Evolutionary conservation across 164 flowering plant genomes (phyloP).

Genomic region (Sextonia rubra): DNA sequence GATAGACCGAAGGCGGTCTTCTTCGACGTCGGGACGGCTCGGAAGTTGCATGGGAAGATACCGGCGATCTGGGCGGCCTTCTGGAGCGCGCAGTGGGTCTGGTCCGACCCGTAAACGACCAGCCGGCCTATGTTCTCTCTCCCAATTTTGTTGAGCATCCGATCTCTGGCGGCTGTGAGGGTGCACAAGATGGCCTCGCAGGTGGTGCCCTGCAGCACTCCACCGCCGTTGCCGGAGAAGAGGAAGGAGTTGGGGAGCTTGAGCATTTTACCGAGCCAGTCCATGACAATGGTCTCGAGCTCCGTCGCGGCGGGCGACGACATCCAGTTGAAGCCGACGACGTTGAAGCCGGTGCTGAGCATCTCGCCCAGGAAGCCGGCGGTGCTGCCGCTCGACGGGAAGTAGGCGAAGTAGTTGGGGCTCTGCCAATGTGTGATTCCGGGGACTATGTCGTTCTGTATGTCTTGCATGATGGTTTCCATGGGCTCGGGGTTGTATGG

Average conservation of each 20-base stretch:
- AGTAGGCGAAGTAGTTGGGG: slow-evolving; percentile 60
- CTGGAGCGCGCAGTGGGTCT: slow-evolving; percentile 52
- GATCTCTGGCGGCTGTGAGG: slow-evolving; percentile 49
- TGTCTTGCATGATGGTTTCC: slow-evolving; percentile 46
- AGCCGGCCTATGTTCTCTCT: slow-evolving; percentile 22
- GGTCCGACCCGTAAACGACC: slow-evolving; percentile 38
- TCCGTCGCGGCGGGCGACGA: slow-evolving; percentile 69
- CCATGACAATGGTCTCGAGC: slow-evolving; percentile 49
- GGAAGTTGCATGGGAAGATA: slow-evolving; percentile 40
- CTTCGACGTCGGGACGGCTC: slow-evolving; percentile 30
- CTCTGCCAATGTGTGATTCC: slow-evolving; percentile 78
- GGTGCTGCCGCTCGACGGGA: slow-evolving; percentile 42
- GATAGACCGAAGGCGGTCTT: slow-evolving; percentile 19
- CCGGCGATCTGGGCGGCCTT: slow-evolving; percentile 58
- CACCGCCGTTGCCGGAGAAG: slow-evolving; percentile 61
- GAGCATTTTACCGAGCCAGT: slow-evolving; percentile 49
- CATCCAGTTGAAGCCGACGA: slow-evolving; percentile 69
- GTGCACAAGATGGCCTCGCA: slow-evolving; percentile 58
- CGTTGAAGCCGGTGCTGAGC: slow-evolving; percentile 54
- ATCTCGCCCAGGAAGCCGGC: slow-evolving; percentile 66
- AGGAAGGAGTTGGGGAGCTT: slow-evolving; percentile 40
- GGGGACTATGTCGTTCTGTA: slow-evolving; percentile 44
- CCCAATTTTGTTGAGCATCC: slow-evolving; percentile 26
- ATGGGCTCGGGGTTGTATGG: slow-evolving; percentile 47
- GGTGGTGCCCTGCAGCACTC: slow-evolving; percentile 65